A percentile compares a stretch with the other conserved stretches of the same genome.
These are phyloP conservation scores for Laburnicola sp. DNA, from an alignment of 2,329 filamentous ascomycete genomes.

Conservation along the genomic window DNA sequence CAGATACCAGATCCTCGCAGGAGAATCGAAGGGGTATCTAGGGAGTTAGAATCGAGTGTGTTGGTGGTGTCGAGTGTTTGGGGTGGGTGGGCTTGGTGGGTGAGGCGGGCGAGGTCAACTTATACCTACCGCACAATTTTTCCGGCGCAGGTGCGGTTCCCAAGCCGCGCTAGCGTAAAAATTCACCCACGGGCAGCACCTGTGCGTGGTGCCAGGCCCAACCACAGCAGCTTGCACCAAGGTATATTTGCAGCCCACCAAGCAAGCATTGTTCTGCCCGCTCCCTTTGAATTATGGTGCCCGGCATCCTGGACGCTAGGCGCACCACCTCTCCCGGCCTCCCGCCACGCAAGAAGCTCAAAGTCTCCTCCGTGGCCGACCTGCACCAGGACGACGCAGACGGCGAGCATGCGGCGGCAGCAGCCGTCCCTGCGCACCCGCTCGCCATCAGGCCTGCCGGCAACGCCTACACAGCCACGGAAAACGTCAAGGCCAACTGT, in stretches of 20 bases:
- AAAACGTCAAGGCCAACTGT: constrained; percentile 67
- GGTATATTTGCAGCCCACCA: not conserved
- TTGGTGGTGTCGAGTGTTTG: constrained; percentile 14
- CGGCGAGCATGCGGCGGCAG: constrained; percentile 46
- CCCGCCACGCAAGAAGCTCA: constrained; percentile 42
- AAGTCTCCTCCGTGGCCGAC: constrained; percentile 27
- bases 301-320: constrained; percentile 35
- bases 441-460: constrained; percentile 83
- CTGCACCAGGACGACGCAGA: constrained; percentile 25
- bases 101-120: constrained; percentile 24
- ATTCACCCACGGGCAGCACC: constrained; percentile 3
- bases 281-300: constrained; percentile 32
- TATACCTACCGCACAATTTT: no score
- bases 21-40: constrained; percentile 52
- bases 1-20: constrained; percentile 54
- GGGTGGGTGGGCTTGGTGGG: constrained; percentile 26
- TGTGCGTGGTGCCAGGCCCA: constrained; percentile 14
- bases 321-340: constrained; percentile 29
- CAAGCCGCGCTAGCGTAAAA: constrained; percentile 5
- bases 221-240: not conserved
- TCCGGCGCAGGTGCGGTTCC: no score
- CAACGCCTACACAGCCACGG: constrained; percentile 71
- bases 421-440: constrained; percentile 75
- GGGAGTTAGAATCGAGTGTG: constrained; percentile 27
- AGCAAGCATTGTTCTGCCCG: constrained; percentile 9